Percentiles rank a stretch among this genome's conserved stretches.
Evolutionary conservation across 495 filamentous ascomycete species (phyloP).

Genomic region (Aspergillus egyptiacus): DNA sequence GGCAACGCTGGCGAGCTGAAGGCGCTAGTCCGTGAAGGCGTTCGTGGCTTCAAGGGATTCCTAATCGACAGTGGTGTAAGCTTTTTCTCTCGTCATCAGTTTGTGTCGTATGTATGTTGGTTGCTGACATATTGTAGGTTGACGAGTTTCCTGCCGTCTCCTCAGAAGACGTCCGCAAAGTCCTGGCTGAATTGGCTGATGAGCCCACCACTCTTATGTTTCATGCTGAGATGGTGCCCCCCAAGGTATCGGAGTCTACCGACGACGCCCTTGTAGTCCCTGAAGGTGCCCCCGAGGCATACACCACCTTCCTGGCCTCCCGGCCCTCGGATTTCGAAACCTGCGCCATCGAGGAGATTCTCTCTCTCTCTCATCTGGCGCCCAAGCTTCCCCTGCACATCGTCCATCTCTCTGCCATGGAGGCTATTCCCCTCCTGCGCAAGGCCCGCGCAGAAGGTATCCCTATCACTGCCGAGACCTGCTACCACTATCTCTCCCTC

Average conservation of each 20-base stretch:
- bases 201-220: slow-evolving; percentile 91
- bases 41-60: slow-evolving; percentile 96
- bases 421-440: slow-evolving; percentile 84
- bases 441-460: slow-evolving; percentile 71
- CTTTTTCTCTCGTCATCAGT: slow-evolving; percentile 14
- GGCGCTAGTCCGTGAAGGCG: slow-evolving; percentile 74
- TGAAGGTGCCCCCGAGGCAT: slow-evolving; percentile 68
- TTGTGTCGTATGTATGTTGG: slow-evolving; percentile 3
- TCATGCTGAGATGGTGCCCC: slow-evolving; percentile 96
- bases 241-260: slow-evolving; percentile 71
- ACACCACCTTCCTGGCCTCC: slow-evolving; percentile 88
- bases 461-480: slow-evolving; percentile 94
- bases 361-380: slow-evolving; percentile 72
- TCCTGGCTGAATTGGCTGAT: slow-evolving; percentile 71
- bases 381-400: slow-evolving; percentile 86
- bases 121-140: slow-evolving; percentile 50
- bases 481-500: slow-evolving; percentile 95
- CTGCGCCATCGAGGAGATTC: slow-evolving; percentile 80
- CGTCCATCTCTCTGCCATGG: slow-evolving; percentile 87
- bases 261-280: slow-evolving; percentile 68
- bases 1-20: slow-evolving; percentile 79
- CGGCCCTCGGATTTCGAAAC: slow-evolving; percentile 87
- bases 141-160: slow-evolving; percentile 93
- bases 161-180: slow-evolving; percentile 67
- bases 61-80: slow-evolving; percentile 92